phyloP scores from a whole-genome alignment of 1,139 yeast genomes.

The Suhomyces yuchorum region DNA sequence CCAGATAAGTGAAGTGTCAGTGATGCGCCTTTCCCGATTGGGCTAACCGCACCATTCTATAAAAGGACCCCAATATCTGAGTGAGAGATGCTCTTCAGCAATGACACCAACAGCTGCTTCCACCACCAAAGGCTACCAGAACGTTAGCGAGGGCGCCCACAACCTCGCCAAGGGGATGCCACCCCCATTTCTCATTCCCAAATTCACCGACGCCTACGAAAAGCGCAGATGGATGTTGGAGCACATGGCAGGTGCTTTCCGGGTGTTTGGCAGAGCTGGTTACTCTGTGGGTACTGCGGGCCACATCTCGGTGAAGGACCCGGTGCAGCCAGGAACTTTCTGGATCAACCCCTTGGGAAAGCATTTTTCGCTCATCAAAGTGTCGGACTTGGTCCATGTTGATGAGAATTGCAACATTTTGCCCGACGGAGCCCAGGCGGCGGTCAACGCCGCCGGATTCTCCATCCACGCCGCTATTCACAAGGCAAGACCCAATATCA shows the following conservation, averaged over 20 bases:
- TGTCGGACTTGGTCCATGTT: conserved; percentile 74
- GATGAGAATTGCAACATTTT: conserved; percentile 70
- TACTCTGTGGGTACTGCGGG: conserved; percentile 81
- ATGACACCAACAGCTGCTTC: conserved; percentile 13
- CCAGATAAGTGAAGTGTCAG: neutral
- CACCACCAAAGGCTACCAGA: conserved; percentile 36
- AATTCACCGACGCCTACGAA: conserved; percentile 48
- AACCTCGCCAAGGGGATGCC: conserved; percentile 52
- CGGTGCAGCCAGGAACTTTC: conserved; percentile 67
- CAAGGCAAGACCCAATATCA: conserved; percentile 73
- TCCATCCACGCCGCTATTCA: conserved; percentile 78
- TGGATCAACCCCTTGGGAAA: conserved; percentile 81
- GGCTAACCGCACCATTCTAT: neutral
- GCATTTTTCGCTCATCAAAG: conserved; percentile 70
- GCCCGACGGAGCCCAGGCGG: conserved; percentile 62
- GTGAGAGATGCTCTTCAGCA: neutral
- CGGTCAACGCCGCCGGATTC: conserved; percentile 81
- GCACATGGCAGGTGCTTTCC: conserved; percentile 82
- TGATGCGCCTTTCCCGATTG: conserved; percentile 6
- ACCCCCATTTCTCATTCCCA: conserved; percentile 54
- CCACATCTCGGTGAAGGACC: conserved; percentile 78
- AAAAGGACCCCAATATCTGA: neutral
- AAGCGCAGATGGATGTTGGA: conserved; percentile 66
- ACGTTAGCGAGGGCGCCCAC: conserved; percentile 45
- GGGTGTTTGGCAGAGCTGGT: conserved; percentile 74